Evolutionary conservation across 108 stramenopile genomes (phyloP).

Genomic region (Seminavis robusta): DNA sequence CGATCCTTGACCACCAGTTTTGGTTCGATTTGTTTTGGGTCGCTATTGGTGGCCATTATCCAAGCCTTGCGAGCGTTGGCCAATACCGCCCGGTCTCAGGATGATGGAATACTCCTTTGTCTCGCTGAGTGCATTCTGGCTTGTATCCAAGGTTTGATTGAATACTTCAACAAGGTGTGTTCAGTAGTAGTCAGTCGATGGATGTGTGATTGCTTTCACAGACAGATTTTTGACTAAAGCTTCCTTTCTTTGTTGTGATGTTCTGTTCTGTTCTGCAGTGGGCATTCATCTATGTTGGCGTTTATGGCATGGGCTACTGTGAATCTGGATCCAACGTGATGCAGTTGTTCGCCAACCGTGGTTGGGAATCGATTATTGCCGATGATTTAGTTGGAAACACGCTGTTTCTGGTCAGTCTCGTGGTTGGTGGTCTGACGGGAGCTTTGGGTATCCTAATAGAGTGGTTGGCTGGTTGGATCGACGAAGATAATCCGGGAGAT

Average conservation of each 20-base stretch:
- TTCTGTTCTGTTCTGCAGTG: conserved; percentile 31
- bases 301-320: conserved; percentile 79
- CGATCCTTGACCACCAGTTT: conserved; percentile 80
- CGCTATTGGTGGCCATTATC: conserved; percentile 81
- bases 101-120: conserved; percentile 42
- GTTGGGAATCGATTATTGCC: conserved; percentile 90
- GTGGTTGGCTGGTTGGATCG: conserved; percentile 42
- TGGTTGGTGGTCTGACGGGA: conserved; percentile 67
- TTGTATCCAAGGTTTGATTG: conserved; percentile 33
- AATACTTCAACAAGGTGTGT: conserved; percentile 50
- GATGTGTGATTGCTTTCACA: neutral
- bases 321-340: conserved; percentile 83
- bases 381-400: conserved; percentile 83
- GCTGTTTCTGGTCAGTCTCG: conserved; percentile 44
- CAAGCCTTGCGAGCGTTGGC: conserved; percentile 67
- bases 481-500: conserved; percentile 29
- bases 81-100: conserved; percentile 46
- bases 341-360: conserved; percentile 78
- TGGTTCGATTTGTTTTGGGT: conserved; percentile 91
- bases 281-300: conserved; percentile 87
- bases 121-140: conserved; percentile 62
- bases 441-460: too few species aligned
- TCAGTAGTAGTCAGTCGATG: conserved; percentile 49
- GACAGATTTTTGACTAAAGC: neutral
- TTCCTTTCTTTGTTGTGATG: neutral